A percentile compares a stretch with the other conserved stretches of the same genome.
These are phyloP conservation scores for Coemansia sp. DNA, from an alignment of 192 early-diverging fungal species.

Conservation along the genomic window DNA sequence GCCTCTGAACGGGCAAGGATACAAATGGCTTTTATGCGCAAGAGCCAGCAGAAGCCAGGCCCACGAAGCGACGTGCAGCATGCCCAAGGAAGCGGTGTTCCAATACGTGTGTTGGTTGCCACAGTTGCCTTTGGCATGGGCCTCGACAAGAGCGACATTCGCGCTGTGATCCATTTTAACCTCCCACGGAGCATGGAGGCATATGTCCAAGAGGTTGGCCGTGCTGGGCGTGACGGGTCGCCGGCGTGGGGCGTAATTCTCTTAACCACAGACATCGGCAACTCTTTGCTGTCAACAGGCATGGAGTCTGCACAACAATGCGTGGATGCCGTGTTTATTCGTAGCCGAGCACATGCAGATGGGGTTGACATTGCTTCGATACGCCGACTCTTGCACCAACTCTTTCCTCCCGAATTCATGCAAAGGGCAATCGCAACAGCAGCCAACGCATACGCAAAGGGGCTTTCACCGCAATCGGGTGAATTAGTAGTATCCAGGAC, in stretches of 20 bases:
- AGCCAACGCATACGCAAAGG: not conserved
- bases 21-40: constrained; percentile 69
- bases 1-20: constrained; percentile 61
- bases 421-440: constrained; percentile 15
- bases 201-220: constrained; percentile 77
- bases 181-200: constrained; percentile 74
- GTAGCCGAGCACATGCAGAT: constrained; percentile 35
- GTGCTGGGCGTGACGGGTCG: constrained; percentile 66
- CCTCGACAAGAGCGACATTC: constrained; percentile 70
- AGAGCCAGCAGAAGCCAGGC: constrained; percentile 15
- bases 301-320: not conserved
- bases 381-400: constrained; percentile 23
- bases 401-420: constrained; percentile 32
- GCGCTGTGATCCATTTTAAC: constrained; percentile 73
- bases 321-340: constrained; percentile 23
- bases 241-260: constrained; percentile 57
- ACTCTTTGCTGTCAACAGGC: not conserved
- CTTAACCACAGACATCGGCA: constrained; percentile 40
- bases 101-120: constrained; percentile 69
- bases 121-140: constrained; percentile 81
- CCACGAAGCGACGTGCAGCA: not conserved
- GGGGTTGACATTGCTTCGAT: constrained; percentile 30
- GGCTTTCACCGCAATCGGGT: not conserved
- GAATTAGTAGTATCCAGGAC: constrained; percentile 17
- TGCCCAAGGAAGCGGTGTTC: constrained; percentile 4